Evolutionary conservation across 495 filamentous ascomycete genomes (phyloP).

Genomic region (Letharia columbiana): DNA sequence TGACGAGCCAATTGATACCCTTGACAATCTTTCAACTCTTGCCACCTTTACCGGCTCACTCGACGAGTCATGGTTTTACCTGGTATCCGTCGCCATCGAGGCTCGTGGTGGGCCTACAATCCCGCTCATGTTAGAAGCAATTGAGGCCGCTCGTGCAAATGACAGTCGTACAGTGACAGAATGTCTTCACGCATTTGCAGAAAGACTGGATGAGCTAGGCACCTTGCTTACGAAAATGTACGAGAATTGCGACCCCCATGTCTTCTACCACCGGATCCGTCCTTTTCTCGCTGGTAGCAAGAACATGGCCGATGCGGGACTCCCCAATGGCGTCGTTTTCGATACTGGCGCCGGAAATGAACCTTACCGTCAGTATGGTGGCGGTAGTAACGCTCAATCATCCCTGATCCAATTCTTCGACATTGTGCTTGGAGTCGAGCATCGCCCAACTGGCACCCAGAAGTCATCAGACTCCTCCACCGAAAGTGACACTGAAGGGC

Average conservation of each 20-base stretch:
- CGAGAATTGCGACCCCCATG: conserved; percentile 82
- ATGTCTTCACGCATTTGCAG: conserved; percentile 68
- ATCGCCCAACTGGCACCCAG: conserved; percentile 71
- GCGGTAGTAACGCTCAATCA: conserved; percentile 92
- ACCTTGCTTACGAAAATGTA: conserved; percentile 73
- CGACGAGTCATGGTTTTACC: conserved; percentile 98
- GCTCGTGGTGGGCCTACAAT: conserved; percentile 84
- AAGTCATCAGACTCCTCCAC: conserved; percentile 27
- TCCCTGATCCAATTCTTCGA: conserved; percentile 95
- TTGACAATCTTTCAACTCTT: conserved; percentile 77
- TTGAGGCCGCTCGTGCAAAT: conserved; percentile 64
- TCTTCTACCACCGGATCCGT: conserved; percentile 89
- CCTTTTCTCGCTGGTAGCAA: conserved; percentile 93
- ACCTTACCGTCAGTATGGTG: conserved; percentile 68
- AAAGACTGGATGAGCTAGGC: conserved; percentile 76
- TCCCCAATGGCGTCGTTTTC: conserved; percentile 80
- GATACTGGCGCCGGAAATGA: conserved; percentile 62
- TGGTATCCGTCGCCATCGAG: conserved; percentile 92
- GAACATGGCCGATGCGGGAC: conserved; percentile 89
- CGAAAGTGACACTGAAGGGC: conserved; percentile 42
- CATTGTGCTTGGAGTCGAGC: conserved; percentile 80
- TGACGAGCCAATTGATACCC: conserved; percentile 66
- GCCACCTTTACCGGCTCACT: conserved; percentile 89
- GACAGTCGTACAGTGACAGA: conserved; percentile 63
- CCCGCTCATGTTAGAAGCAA: conserved; percentile 78